Evolutionary conservation across 306 rosid genomes (phyloP), one percentile per base, ranked within the genome.

Genomic region (Rubus idaeus): DNA sequence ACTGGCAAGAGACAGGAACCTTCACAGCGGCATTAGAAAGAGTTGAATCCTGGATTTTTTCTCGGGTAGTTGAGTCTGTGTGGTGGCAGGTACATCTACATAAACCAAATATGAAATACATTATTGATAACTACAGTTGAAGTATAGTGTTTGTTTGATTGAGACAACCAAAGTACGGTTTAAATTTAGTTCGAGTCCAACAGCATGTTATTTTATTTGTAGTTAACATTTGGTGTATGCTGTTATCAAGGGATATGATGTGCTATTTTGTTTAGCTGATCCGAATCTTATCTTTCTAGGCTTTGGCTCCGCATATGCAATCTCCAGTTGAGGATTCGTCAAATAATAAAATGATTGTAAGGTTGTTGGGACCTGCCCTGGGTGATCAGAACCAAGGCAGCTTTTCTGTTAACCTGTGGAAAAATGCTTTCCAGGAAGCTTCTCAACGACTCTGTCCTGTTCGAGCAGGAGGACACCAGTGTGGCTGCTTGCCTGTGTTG

Each of bases 1-100:
- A 92, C 83, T 95, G 99, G 99, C 97, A 92, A 83, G 98, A 95
- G 79, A 88, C 97, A 6, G 96, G 92, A 89, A 91, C 98, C 77
- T 89, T 92, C 71, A 85, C 82, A 47, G 86, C 82, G 52, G 94
- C 94, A 46, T 80, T 96, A 71, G 90, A 88, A 83, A 91, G 85
- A 86, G 91, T 92, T 69, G 99, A 96, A 88, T 89, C 96, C 75
- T 96, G 99, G 99, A 88, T 96, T 74, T 96, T 96, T 78, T 89
- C 96, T 85, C 92, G 99, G 78, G 78, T 92, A 50, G 96, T 95
- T 76, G 99, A 96, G 89, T 92, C 99, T 3, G 98, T 96, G 7
- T 96, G 99, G 99, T 96, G 99, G 99, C 99, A 96, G 99, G 98
- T 96, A 92, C 55, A 62, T 9, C 57, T 71, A 46, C 64, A 47